These are phyloP conservation scores for Aspergillus hiratsukae DNA, from an alignment of 2,329 filamentous ascomycete genomes.

Conservation along the genomic window DNA sequence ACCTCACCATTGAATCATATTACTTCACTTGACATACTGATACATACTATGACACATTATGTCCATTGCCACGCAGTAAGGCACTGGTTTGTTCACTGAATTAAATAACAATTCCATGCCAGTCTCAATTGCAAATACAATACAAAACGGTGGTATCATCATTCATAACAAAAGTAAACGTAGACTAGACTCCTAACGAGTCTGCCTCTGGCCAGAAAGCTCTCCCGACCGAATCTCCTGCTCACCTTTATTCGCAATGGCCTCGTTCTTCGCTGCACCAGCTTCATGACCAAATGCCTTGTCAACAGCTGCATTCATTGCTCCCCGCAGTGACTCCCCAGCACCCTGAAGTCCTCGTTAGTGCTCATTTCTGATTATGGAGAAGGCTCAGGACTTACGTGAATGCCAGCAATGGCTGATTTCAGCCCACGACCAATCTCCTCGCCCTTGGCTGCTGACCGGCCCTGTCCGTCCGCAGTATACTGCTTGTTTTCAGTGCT, in stretches of 20 bases:
- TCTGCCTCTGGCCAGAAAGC: conserved; percentile 14
- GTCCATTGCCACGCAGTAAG: not conserved
- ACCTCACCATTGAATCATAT: not conserved
- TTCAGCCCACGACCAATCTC: conserved; percentile 22
- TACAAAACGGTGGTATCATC: not conserved
- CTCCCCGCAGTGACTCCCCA: conserved; percentile 39
- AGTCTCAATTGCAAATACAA: not conserved
- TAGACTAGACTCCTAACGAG: not conserved
- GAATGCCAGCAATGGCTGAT: conserved; percentile 28
- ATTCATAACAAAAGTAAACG: not conserved
- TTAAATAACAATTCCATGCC: not conserved
- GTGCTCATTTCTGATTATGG: not conserved
- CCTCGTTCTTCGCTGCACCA: conserved; percentile 32
- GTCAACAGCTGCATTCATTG: conserved; percentile 35
- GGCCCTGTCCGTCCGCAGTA: conserved; percentile 2
- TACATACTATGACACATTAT: not conserved
- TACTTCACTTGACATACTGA: not conserved
- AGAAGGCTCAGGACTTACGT: conserved; percentile 25
- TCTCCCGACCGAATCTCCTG: conserved; percentile 28
- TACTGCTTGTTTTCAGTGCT: conserved; percentile 14
- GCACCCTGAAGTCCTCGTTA: conserved; percentile 25
- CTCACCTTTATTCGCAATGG: conserved; percentile 33
- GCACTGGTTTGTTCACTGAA: not conserved
- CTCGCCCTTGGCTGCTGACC: conserved; percentile 14
- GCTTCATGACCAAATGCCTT: conserved; percentile 34